A percentile compares a stretch with the other conserved stretches of the same genome.
These are phyloP conservation scores for Candolleomyces aberdarensis DNA, from an alignment of 768 basidiomycete species.

Conservation along the genomic window DNA sequence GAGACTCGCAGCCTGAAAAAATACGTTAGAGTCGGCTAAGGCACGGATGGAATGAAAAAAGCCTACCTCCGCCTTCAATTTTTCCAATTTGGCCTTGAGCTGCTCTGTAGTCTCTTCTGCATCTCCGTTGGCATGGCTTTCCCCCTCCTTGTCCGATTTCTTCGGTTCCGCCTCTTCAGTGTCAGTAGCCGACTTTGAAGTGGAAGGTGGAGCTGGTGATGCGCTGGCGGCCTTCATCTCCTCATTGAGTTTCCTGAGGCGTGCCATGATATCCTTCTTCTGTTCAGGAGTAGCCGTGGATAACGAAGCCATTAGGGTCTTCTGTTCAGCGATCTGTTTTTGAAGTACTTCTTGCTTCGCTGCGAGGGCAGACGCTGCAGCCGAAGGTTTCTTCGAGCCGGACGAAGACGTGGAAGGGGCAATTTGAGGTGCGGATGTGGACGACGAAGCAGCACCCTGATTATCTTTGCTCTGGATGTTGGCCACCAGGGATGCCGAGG, in stretches of 20 bases:
- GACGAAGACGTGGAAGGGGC: constrained; percentile 10
- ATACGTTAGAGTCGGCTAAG: neutral
- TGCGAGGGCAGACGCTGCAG: constrained; percentile 49
- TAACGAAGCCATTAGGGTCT: constrained; percentile 73
- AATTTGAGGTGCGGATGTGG: constrained; percentile 14
- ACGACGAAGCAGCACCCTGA: constrained; percentile 17
- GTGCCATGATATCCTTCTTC: constrained; percentile 76
- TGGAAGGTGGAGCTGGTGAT: constrained; percentile 22
- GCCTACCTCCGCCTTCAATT: constrained; percentile 75
- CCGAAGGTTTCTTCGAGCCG: constrained; percentile 20
- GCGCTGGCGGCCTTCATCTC: constrained; percentile 53
- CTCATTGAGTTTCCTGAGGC: constrained; percentile 71
- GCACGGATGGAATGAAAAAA: neutral
- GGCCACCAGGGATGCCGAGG: constrained; percentile 73
- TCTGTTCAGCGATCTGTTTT: constrained; percentile 86
- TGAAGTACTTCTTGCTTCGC: constrained; percentile 75
- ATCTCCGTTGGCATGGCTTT: constrained; percentile 50
- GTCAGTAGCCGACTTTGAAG: constrained; percentile 30
- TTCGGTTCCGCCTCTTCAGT: constrained; percentile 56
- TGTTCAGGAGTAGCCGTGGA: constrained; percentile 61
- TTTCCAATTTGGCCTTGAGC: constrained; percentile 70
- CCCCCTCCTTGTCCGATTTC: constrained; percentile 77
- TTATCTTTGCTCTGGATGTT: constrained; percentile 46
- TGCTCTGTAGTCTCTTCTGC: constrained; percentile 60
- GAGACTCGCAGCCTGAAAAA: constrained; percentile 64